These are phyloP conservation scores for Globisporangium cederbergense DNA, from an alignment of 352 stramenopile species.

Conservation along the genomic window DNA sequence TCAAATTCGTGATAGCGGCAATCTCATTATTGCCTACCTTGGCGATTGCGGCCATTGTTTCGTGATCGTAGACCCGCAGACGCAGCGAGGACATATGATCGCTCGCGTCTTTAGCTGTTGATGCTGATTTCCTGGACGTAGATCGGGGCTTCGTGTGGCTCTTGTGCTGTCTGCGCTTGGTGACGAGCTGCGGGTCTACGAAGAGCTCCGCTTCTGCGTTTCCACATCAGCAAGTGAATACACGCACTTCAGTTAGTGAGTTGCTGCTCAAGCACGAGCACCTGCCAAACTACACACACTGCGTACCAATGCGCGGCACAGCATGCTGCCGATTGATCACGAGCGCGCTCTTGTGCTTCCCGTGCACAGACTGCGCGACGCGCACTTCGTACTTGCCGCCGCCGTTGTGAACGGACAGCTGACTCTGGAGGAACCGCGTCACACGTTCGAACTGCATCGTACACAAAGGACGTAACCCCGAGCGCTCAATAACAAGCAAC, in stretches of 20 bases:
- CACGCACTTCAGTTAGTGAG: neutral
- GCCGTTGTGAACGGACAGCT: conserved; percentile 23
- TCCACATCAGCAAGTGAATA: neutral
- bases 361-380: conserved; percentile 21
- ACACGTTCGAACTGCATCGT: conserved; percentile 46
- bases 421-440: conserved; percentile 33
- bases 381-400: conserved; percentile 45
- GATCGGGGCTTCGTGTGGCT: conserved; percentile 2
- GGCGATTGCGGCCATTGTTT: conserved; percentile 36
- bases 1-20: neutral
- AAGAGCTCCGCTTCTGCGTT: conserved; percentile 46
- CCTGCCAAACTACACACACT: neutral
- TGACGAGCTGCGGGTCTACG: conserved; percentile 34
- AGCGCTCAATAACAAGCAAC: neutral
- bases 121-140: conserved; percentile 10
- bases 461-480: neutral
- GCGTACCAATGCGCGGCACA: conserved; percentile 56
- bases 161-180: conserved; percentile 8
- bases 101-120: conserved; percentile 18
- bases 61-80: conserved; percentile 37
- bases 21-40: conserved; percentile 22
- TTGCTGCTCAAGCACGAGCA: neutral
- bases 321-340: conserved; percentile 49
- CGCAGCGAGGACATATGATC: conserved; percentile 19
- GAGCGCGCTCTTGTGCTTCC: conserved; percentile 30